Evolutionary conservation across 345 rosid species (phyloP), one percentile per base, ranked within the genome.

Genomic region (Angophora floribunda): DNA sequence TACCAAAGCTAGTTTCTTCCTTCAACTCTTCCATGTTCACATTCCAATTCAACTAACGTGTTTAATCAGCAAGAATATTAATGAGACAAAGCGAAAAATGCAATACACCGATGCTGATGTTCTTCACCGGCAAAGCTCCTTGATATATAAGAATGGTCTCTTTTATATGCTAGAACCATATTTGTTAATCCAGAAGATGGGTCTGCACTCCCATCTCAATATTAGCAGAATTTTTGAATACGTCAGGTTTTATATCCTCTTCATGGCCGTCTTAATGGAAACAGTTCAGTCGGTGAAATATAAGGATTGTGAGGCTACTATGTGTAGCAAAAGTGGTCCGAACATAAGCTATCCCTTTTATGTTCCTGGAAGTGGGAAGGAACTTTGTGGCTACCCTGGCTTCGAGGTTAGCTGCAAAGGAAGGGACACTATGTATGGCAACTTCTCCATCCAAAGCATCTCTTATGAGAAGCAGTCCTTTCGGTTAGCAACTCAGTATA

Each of bases 361-460:
- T 52, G 53, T 28, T 85, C 11, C 41, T 19, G 55, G 22, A 50
- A 24, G 3, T 5, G 41, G 13, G 4, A 1, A 50, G 6, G 6
- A 85, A 13, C 32, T 26, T 24, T 84, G 86, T 84, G 86, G 53
- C 51, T 6, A 26, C 86, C 53, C 3, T 0, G 53, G 41, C 86
- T 85, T 85, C 41, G 0, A 14, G 24, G 0, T 85, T 17, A 44
- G 21, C 0, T 85, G 86, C 3, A 0, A 47, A 22, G 36, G 32
- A 85, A 3, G 36, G 32, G 41, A 52, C 13, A 50, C 2, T 15
- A 85, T 6, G 36, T 85, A 47, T 7, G 86, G 32, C 17, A 0
- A 10, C 21, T 85, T 22, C 24, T 7, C 53, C 53, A 19, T 85
- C 16, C 86, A 13, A 85, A 85, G 53, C 86, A 85, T 85, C 57